Conservation (phyloP, 2,329 filamentous ascomycete species). For the Cordyceps tenuipes region DNA sequence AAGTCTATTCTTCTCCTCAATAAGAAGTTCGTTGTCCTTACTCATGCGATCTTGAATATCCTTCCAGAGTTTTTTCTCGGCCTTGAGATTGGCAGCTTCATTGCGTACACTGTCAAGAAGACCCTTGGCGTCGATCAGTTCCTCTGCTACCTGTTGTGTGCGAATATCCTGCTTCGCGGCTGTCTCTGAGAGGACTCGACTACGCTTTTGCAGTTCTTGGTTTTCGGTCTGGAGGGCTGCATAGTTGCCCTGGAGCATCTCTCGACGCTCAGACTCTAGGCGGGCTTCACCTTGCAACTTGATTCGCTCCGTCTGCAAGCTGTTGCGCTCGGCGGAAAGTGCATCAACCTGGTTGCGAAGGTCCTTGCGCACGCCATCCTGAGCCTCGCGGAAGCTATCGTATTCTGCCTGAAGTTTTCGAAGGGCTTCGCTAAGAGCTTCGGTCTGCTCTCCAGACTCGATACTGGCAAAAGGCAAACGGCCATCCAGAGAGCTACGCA, state of each 20-base stretch:
- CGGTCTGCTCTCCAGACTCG: slow-evolving; percentile 47
- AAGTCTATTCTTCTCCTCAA: slow-evolving; percentile 76
- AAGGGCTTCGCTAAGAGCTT: slow-evolving; percentile 63
- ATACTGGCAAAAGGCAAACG: slow-evolving; percentile 50
- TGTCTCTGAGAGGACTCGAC: slow-evolving; percentile 66
- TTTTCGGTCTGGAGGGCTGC: slow-evolving; percentile 78
- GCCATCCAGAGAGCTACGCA: slow-evolving; percentile 63
- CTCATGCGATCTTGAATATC: slow-evolving; percentile 81
- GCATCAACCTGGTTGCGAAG: slow-evolving; percentile 78
- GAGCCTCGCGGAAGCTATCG: slow-evolving; percentile 81
- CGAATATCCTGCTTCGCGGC: slow-evolving; percentile 84
- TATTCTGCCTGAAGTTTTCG: slow-evolving; percentile 86
- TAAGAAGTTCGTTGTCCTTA: slow-evolving; percentile 77
- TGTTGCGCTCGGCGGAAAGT: slow-evolving; percentile 72
- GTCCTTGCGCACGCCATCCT: slow-evolving; percentile 69
- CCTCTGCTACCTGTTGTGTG: slow-evolving; percentile 86
- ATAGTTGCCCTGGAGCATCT: slow-evolving; percentile 86
- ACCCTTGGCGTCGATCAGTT: slow-evolving; percentile 78
- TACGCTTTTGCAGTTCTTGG: slow-evolving; percentile 74
- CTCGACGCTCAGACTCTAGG: slow-evolving; percentile 73
- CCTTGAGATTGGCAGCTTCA: slow-evolving; percentile 86
- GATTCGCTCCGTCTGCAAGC: slow-evolving; percentile 74
- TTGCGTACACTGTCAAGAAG: slow-evolving; percentile 79
- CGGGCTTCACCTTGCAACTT: slow-evolving; percentile 72
- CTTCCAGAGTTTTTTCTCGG: slow-evolving; percentile 91